Base-by-base conservation (phyloP, 1,284 basidiomycete species). In the Fomitiporia mediterranea region DNA sequence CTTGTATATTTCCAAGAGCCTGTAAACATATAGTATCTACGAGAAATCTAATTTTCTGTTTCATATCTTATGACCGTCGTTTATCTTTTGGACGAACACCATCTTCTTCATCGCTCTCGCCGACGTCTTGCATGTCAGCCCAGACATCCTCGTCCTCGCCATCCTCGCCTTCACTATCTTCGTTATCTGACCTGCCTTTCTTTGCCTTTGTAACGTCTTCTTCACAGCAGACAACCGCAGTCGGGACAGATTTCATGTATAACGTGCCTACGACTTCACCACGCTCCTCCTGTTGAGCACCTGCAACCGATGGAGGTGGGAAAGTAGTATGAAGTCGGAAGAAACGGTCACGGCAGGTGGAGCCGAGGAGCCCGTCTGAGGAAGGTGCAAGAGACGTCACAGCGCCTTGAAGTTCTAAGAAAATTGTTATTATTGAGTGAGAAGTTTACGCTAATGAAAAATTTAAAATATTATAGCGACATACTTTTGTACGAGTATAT, bases 401-500 rank as follows among this genome's bases (percentile, higher is more conserved):
- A 28, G 86, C 76, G 17, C 86, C 88, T 2, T 89, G 75, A 51
- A 91, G 69, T 44, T 86, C 88, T 89, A 60, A 11, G 4, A 11
- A 4, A 4, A 7, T 21, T 15, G 13, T n/a, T 32, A 30, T 15
- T 27, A n/a, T 49, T 21, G 19, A 21, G 35, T 54, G 47, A 32
- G 23, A 43, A 42, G n/a, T n/a, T n/a, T n/a, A n/a, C n/a, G n/a
- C n/a, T 37, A 60, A 58, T 23, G 42, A 56, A 15, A 19, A n/a
- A n/a, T n/a, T n/a, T n/a, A n/a, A 21, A 8, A 42, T 23, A 35
- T 11, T 52, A n/a, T n/a, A 23, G 15, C 2, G 9, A 61, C 62
- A 51, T 54, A 84, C 88, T 84, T 75, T 83, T 84, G 65, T 92
- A 91, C 1, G 82, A 77, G 67, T 90, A 93, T 4, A 82, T 68